Percentiles rank a stretch among this genome's conserved stretches.
Evolutionary conservation across 176 grass and related monocot genomes (phyloP).

Genomic region (Carex myosuroides): DNA sequence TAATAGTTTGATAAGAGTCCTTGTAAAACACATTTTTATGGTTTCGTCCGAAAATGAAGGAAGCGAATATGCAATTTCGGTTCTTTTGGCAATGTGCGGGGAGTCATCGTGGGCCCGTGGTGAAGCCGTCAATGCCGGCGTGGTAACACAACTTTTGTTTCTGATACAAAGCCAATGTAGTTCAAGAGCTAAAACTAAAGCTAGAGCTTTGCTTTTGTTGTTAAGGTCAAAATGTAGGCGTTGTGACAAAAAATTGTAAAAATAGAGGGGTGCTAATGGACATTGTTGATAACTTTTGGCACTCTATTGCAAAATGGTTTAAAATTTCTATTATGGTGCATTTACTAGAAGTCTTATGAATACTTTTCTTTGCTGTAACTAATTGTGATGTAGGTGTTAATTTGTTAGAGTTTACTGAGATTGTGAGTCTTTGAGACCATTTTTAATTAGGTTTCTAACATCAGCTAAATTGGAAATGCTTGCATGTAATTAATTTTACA

Average conservation of each 20-base stretch:
- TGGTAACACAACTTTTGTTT: conserved; percentile 60
- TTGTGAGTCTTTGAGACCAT: neutral
- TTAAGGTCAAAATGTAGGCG: conserved; percentile 43
- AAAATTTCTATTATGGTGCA: neutral
- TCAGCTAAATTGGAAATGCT: neutral
- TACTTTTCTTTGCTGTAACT: neutral
- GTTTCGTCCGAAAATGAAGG: conserved; percentile 60
- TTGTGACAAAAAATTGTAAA: neutral
- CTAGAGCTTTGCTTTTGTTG: conserved; percentile 66
- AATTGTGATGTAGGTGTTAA: neutral
- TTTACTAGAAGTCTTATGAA: neutral
- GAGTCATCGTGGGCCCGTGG: conserved; percentile 29
- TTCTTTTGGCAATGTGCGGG: conserved; percentile 50
- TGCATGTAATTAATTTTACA: neutral
- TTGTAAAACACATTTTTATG: conserved; percentile 71
- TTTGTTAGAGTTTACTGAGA: neutral
- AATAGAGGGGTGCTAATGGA: neutral
- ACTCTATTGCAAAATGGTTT: neutral
- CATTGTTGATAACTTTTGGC: neutral
- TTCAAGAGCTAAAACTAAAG: conserved; percentile 49
- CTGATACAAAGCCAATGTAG: conserved; percentile 92
- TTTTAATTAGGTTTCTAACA: neutral
- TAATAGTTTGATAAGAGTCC: conserved; percentile 21
- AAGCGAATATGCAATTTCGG: conserved; percentile 68
- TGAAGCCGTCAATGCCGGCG: conserved; percentile 42